Evolutionary conservation across 2,329 filamentous ascomycete genomes (phyloP).

Genomic region (Cercospora zeae-maydis): DNA sequence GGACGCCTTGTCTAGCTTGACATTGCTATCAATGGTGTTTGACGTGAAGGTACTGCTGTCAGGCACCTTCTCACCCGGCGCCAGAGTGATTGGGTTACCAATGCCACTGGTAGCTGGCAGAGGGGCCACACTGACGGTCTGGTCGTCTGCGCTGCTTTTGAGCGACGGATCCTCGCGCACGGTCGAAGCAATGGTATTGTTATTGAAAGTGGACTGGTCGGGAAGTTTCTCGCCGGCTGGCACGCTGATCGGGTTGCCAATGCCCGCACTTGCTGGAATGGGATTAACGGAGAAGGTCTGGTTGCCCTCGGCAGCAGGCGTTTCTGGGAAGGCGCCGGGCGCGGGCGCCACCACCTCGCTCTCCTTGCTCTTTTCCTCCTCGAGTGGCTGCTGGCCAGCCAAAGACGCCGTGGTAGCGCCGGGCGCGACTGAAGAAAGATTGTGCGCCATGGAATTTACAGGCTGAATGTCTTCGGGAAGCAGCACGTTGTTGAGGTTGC

Average conservation of each 20-base stretch:
- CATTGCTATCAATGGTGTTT: constrained; percentile 66
- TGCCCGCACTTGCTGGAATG: constrained; percentile 55
- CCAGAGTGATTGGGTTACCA: constrained; percentile 76
- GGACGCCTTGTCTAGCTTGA: constrained; percentile 71
- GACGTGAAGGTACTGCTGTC: constrained; percentile 59
- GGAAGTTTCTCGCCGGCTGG: constrained; percentile 80
- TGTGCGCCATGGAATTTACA: constrained; percentile 42
- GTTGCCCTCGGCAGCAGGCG: constrained; percentile 50
- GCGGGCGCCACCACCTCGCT: constrained; percentile 32
- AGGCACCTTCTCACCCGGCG: constrained; percentile 78
- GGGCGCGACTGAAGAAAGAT: constrained; percentile 62
- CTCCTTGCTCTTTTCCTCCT: constrained; percentile 21
- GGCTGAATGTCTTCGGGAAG: constrained; percentile 66
- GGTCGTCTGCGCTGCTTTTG: constrained; percentile 22
- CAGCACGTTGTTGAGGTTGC: constrained; percentile 92
- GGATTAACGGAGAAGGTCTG: constrained; percentile 56
- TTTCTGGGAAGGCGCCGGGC: constrained; percentile 70
- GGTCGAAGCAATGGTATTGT: constrained; percentile 66
- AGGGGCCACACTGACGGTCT: constrained; percentile 52
- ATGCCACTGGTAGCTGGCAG: constrained; percentile 56
- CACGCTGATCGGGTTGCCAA: constrained; percentile 74
- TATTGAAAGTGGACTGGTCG: constrained; percentile 58
- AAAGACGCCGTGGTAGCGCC: constrained; percentile 68
- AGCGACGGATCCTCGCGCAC: constrained; percentile 65
- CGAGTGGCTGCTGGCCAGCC: constrained; percentile 63